phyloP scores from a whole-genome alignment of 257 asterid genomes.

The Solanum pinnatisectum region DNA sequence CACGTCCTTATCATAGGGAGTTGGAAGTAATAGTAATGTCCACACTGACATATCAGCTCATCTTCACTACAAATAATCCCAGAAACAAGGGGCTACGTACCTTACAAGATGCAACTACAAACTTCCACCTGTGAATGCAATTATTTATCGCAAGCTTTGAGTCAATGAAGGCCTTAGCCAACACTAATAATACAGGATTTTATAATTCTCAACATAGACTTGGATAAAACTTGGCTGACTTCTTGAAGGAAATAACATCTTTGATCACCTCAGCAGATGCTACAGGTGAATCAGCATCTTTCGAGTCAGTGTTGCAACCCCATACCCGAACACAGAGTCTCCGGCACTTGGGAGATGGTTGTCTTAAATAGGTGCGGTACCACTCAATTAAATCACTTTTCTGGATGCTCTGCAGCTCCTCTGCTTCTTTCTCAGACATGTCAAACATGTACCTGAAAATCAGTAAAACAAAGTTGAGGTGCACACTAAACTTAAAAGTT shows the following conservation, averaged over 20 bases:
- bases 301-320: slow-evolving; percentile 69
- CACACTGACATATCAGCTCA: not conserved
- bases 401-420: slow-evolving; percentile 42
- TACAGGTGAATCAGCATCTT: slow-evolving; percentile 20
- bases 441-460: slow-evolving; percentile 89
- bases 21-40: not conserved
- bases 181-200: not conserved
- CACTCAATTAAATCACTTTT: slow-evolving; percentile 64
- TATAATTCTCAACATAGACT: slow-evolving; percentile 34
- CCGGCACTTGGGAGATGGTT: slow-evolving; percentile 79
- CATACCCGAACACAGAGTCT: slow-evolving; percentile 82
- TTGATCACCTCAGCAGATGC: slow-evolving; percentile 42
- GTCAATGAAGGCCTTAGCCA: not conserved
- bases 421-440: slow-evolving; percentile 68
- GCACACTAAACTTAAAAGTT: not conserved
- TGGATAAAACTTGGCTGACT: slow-evolving; percentile 53
- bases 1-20: not conserved
- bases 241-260: slow-evolving; percentile 54
- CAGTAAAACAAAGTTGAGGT: not conserved
- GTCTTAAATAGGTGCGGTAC: slow-evolving; percentile 57
- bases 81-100: not conserved
- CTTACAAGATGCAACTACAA: not conserved
- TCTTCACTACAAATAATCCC: not conserved
- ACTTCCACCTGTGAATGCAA: not conserved
- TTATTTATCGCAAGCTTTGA: not conserved